Conservation (phyloP, 2,329 filamentous ascomycete genomes). For the Ophiostoma ips region DNA sequence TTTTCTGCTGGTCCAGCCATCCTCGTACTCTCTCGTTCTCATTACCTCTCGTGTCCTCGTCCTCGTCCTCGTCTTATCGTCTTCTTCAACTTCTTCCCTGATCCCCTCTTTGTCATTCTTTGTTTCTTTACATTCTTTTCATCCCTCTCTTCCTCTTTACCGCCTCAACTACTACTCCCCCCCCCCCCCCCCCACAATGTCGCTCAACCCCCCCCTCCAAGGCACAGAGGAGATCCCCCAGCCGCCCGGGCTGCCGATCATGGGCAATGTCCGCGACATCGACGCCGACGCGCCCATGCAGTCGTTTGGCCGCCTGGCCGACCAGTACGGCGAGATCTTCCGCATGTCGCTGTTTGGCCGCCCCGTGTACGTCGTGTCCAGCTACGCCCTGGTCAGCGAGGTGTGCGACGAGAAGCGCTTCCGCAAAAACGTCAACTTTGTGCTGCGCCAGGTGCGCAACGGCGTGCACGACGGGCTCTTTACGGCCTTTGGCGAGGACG, state of each 20-base stretch:
- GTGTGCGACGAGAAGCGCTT: constrained; percentile 15
- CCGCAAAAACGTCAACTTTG: constrained; percentile 6
- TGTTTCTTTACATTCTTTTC: neutral
- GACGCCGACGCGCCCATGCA: constrained; percentile 11
- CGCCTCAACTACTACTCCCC: no score
- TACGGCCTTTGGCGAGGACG: constrained; percentile 20
- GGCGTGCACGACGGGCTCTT: constrained; percentile 13
- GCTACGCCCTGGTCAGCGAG: constrained; percentile 13
- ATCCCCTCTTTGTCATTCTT: neutral
- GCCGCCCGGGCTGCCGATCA: constrained; percentile 12
- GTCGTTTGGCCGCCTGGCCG: constrained; percentile 7
- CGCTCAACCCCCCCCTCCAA: neutral
- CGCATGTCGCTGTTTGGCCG: constrained; percentile 6
- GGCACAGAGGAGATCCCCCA: constrained; percentile 18
- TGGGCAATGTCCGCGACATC: constrained; percentile 14
- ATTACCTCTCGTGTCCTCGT: no score
- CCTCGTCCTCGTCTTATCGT: no score
- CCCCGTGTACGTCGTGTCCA: constrained; percentile 8
- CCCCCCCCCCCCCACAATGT: neutral
- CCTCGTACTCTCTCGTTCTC: no score
- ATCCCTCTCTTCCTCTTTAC: neutral
- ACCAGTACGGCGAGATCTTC: constrained; percentile 12
- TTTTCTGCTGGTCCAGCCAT: no score
- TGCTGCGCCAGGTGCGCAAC: neutral
- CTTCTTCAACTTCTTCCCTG: neutral